Evolutionary conservation across 2,329 filamentous ascomycete genomes (phyloP).

Genomic region (Colletotrichum navitas): DNA sequence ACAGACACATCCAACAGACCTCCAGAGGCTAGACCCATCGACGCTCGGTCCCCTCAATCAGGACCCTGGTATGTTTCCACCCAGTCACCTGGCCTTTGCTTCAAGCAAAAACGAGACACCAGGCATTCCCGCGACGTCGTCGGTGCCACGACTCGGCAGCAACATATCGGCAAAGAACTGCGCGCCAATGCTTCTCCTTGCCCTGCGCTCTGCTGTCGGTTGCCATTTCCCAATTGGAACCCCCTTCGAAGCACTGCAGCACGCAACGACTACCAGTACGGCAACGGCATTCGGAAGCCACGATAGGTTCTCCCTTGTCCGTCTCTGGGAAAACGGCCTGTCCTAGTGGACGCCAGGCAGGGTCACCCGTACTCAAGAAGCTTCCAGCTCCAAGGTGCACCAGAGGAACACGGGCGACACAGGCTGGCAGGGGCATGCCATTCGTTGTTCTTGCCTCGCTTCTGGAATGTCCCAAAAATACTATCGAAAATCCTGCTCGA

Average conservation of each 20-base stretch:
- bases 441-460: conserved; percentile 1
- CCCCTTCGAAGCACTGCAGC: neutral
- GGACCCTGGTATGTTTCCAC: conserved; percentile 7
- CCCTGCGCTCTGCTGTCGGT: neutral
- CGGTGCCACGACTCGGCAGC: conserved; percentile 6
- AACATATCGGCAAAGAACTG: conserved; percentile 21
- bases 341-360: conserved; percentile 21
- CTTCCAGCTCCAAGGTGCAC: neutral
- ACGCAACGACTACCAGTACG: neutral
- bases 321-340: conserved; percentile 18
- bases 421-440: neutral
- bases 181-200: conserved; percentile 18
- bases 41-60: conserved; percentile 13
- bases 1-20: conserved; percentile 5
- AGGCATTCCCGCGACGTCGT: neutral
- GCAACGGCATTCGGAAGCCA: conserved; percentile 1
- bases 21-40: neutral
- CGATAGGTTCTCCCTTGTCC: conserved; percentile 18
- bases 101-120: conserved; percentile 36
- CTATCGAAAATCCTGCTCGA: conserved; percentile 23
- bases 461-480: conserved; percentile 36
- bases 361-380: neutral
- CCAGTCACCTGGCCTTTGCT: neutral
- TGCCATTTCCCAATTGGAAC: neutral
- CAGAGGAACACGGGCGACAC: neutral